phyloP scores from a whole-genome alignment of 1,139 yeast species.

The Hyphopichia khmerensis region DNA sequence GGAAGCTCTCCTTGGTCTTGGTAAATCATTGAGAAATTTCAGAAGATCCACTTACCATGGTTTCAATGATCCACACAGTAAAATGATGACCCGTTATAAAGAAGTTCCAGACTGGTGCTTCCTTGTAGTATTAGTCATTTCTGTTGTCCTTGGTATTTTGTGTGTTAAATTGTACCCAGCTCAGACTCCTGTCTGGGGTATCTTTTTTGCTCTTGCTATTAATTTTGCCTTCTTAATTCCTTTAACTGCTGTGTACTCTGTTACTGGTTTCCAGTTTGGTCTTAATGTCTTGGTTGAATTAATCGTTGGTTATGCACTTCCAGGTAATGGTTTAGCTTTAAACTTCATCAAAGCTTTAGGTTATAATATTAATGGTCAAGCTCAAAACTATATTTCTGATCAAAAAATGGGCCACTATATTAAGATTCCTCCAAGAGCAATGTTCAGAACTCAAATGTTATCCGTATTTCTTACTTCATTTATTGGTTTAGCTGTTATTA shows the following conservation, averaged over 20 bases:
- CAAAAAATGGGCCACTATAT: conserved; percentile 58
- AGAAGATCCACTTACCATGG: conserved; percentile 7
- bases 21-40: conserved; percentile 11
- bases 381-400: conserved; percentile 49
- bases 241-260: conserved; percentile 42
- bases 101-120: conserved; percentile 70
- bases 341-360: conserved; percentile 58
- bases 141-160: conserved; percentile 50
- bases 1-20: conserved; percentile 20
- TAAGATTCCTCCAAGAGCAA: conserved; percentile 59
- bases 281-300: conserved; percentile 58
- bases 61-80: conserved; percentile 49
- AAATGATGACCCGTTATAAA: conserved; percentile 52
- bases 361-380: conserved; percentile 55
- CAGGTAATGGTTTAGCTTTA: conserved; percentile 56
- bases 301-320: conserved; percentile 56
- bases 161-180: conserved; percentile 48
- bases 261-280: conserved; percentile 49
- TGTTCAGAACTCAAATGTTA: conserved; percentile 58
- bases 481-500: conserved; percentile 51
- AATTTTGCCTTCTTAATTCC: conserved; percentile 57
- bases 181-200: conserved; percentile 56
- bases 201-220: conserved; percentile 56
- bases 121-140: conserved; percentile 42
- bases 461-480: conserved; percentile 43